Evolutionary conservation across 2,329 filamentous ascomycete genomes (phyloP), one percentile per base, ranked within the genome.

Genomic region (Pseudocercospora macadamiae): DNA sequence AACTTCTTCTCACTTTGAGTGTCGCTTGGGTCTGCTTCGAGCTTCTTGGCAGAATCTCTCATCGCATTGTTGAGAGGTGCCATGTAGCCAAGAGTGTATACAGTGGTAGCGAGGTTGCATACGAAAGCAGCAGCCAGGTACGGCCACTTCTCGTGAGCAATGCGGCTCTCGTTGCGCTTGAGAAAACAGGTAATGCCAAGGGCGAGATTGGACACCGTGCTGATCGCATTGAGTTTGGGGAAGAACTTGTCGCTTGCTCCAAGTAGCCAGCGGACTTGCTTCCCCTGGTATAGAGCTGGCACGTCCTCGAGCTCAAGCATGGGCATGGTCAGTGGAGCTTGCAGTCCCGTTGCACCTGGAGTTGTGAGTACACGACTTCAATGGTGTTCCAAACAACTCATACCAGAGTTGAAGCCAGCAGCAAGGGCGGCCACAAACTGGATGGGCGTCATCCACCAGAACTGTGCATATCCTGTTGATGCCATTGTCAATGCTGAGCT

Each of bases 11-110:
- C 71, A 44, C 63, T 63, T 60, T 63, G 63, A 45, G 64, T 62
- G 34, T 71, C 68, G 19, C 44, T 53, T 6, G 54, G 56, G 26
- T 70, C 66, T 14, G 54, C 58, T 49, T 69, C 61, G 42, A 72
- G 26, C 16, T 64, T 65, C 21, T 51, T 58, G 16, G 69, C 63
- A 47, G 65, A 51, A 28, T 53, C 57, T 12, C 62, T 54, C 68
- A 73, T 68, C n/a, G 61, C 59, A 56, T 64, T 68, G 63, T 73
- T 72, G 56, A 68, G 66, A 19, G 69, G 70, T 19, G 71, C 68
- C 68, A 70, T 70, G 36, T 72, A 67, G 8, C 52, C 48, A 25
- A 72, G 55, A 21, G 69, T 68, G 54, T 63, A 73, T 3, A 66
- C 66, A 8, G 71, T 73, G 3, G 69, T 69, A 8, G 63, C 68